Percentiles rank a stretch among this genome's conserved stretches.
Evolutionary conservation across 2,329 filamentous ascomycete genomes (phyloP).

Genomic region (Xylaria sp.): DNA sequence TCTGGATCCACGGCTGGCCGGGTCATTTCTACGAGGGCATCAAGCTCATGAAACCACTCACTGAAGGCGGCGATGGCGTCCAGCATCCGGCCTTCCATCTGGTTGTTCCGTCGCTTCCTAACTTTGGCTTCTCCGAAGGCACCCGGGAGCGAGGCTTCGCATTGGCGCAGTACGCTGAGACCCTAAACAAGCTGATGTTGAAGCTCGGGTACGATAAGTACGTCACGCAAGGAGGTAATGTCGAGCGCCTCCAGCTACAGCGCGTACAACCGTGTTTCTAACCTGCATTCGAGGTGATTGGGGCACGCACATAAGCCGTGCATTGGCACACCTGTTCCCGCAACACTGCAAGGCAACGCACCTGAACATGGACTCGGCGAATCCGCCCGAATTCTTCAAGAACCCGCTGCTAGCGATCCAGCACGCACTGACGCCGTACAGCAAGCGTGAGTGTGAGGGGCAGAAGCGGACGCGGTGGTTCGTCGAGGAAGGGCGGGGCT

Average conservation of each 20-base stretch:
- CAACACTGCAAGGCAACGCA: slow-evolving; percentile 63
- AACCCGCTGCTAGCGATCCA: slow-evolving; percentile 64
- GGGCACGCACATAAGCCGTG: slow-evolving; percentile 69
- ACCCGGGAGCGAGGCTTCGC: slow-evolving; percentile 59
- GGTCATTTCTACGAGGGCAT: slow-evolving; percentile 71
- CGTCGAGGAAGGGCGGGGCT: slow-evolving; percentile 59
- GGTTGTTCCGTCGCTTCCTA: slow-evolving; percentile 63
- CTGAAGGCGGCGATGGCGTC: slow-evolving; percentile 40
- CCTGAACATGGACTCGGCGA: slow-evolving; percentile 59
- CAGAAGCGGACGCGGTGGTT: slow-evolving; percentile 64
- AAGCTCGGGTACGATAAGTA: slow-evolving; percentile 69
- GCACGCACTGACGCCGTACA: slow-evolving; percentile 61
- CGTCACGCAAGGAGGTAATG: slow-evolving; percentile 41
- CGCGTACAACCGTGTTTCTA: neutral
- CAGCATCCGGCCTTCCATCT: slow-evolving; percentile 56
- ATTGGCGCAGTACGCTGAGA: slow-evolving; percentile 66
- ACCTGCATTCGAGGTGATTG: slow-evolving; percentile 61
- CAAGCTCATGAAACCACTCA: slow-evolving; percentile 62
- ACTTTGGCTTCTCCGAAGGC: slow-evolving; percentile 54
- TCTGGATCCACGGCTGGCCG: slow-evolving; percentile 55
- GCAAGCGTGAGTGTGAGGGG: slow-evolving; percentile 55
- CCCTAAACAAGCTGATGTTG: slow-evolving; percentile 70
- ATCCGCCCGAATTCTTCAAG: slow-evolving; percentile 54
- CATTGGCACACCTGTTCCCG: slow-evolving; percentile 65
- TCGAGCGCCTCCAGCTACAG: neutral